These are phyloP conservation scores for Escallonia rubra DNA, from an alignment of 129 eudicot species.

Conservation along the genomic window DNA sequence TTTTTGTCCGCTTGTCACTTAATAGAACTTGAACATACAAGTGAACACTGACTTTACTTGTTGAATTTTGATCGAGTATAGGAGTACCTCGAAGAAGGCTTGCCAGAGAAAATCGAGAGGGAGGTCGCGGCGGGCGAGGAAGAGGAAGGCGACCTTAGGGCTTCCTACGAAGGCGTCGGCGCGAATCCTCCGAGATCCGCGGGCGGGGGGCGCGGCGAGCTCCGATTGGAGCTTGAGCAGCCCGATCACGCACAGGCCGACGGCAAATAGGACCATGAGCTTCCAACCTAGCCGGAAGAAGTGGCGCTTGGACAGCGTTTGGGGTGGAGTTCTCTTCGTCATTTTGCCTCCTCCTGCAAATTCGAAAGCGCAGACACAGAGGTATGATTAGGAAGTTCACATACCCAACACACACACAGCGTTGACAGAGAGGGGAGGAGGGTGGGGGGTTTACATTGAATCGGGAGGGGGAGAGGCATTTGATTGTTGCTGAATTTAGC, in stretches of 20 bases:
- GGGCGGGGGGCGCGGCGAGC: constrained; percentile 4
- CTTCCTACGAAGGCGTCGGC: constrained; percentile 32
- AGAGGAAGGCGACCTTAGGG: constrained; percentile 72
- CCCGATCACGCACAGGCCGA: constrained; percentile 34
- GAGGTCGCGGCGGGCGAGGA: constrained; percentile 57
- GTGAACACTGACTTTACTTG: too few relatives aligned
- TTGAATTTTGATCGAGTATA: too few relatives aligned
- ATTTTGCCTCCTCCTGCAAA: constrained; percentile 1
- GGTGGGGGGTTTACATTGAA: background rate
- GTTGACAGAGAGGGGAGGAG: background rate
- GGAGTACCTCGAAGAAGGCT: constrained; percentile 67
- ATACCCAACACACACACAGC: background rate
- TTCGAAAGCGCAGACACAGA: background rate
- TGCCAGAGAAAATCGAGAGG: constrained; percentile 97
- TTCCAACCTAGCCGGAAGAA: constrained; percentile 52
- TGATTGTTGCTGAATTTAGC: too few relatives aligned
- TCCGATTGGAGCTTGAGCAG: constrained; percentile 30
- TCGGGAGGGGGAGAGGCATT: background rate
- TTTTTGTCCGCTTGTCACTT: too few relatives aligned
- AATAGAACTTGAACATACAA: too few relatives aligned
- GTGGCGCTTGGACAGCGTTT: constrained; percentile 12
- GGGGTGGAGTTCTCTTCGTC: constrained; percentile 28
- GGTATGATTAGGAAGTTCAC: background rate
- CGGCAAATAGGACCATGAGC: constrained; percentile 31
- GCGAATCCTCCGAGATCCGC: constrained; percentile 28